Percentiles rank a stretch among this genome's conserved stretches.
These are phyloP conservation scores for Ophiorrhiza pumila DNA, from an alignment of 257 asterid genomes.

Conservation along the genomic window DNA sequence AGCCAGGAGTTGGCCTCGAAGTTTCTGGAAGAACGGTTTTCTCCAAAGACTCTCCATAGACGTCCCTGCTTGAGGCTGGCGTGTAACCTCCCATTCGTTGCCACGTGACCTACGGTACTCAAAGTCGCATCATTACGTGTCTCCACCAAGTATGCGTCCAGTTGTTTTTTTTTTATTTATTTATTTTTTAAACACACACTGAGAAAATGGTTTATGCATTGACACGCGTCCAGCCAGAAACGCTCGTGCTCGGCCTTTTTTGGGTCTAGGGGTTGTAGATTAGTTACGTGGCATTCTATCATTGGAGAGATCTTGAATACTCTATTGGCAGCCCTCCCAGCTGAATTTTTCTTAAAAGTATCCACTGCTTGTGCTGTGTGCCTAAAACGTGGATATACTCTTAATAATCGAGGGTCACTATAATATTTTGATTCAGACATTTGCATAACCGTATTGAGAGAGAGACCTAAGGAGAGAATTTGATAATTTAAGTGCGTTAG, in stretches of 20 bases:
- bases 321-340: background rate
- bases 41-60: background rate
- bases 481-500: too few species aligned
- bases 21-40: constrained; percentile 28
- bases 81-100: background rate
- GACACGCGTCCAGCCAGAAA: background rate
- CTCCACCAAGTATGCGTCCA: background rate
- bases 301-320: background rate
- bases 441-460: too few species aligned
- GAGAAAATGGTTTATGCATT: background rate
- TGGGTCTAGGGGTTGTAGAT: too few species aligned
- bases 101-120: constrained; percentile 8
- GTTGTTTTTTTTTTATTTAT: background rate
- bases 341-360: background rate
- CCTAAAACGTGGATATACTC: too few species aligned
- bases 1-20: constrained; percentile 27
- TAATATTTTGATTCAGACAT: too few species aligned
- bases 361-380: too few species aligned
- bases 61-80: background rate
- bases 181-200: too few species aligned
- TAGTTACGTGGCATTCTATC: background rate
- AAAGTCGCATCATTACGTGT: background rate
- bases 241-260: background rate
- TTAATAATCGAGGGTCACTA: background rate
- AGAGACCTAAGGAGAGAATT: too few species aligned